Evolutionary conservation across 2,329 filamentous ascomycete species (phyloP).

Genomic region (Trichophyton rubrum): DNA sequence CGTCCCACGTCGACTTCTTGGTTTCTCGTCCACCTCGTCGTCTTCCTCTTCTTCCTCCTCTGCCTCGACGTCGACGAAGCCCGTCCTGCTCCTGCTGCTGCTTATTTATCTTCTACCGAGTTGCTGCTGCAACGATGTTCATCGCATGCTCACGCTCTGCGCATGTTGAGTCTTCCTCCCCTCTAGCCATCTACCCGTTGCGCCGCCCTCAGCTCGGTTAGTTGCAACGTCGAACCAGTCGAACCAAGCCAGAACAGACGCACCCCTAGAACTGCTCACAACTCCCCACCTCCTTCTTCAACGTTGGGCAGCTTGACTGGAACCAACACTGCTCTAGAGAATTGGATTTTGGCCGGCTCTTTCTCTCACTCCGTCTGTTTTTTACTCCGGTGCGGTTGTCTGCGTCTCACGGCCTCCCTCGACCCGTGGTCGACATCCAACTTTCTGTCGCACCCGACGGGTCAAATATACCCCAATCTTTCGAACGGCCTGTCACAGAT

Average conservation of each 20-base stretch:
- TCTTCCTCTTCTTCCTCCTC: not conserved
- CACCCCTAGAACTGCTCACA: not conserved
- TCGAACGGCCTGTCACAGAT: not conserved
- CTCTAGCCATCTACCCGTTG: not conserved
- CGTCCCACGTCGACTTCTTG: not conserved
- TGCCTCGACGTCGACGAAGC: not conserved
- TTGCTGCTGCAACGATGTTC: conserved; percentile 1
- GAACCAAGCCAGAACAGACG: not conserved
- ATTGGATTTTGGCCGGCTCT: not conserved
- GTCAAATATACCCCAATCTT: not conserved
- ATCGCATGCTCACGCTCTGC: not conserved
- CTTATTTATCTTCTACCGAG: not conserved
- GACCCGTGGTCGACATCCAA: not conserved
- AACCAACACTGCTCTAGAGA: not conserved
- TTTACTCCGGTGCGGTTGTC: not conserved
- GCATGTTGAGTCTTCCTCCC: not conserved
- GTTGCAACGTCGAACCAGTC: not conserved
- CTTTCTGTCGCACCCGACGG: not conserved
- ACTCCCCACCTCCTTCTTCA: not conserved
- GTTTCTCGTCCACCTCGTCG: not conserved
- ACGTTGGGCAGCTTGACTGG: not conserved
- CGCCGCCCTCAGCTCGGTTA: not conserved
- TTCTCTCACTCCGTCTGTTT: not conserved
- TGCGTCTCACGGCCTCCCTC: not conserved
- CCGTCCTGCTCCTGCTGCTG: not conserved